Percentiles rank a stretch among this genome's conserved stretches.
These are phyloP conservation scores for Nicotiana otophora DNA, from an alignment of 257 asterid genomes.

Conservation along the genomic window DNA sequence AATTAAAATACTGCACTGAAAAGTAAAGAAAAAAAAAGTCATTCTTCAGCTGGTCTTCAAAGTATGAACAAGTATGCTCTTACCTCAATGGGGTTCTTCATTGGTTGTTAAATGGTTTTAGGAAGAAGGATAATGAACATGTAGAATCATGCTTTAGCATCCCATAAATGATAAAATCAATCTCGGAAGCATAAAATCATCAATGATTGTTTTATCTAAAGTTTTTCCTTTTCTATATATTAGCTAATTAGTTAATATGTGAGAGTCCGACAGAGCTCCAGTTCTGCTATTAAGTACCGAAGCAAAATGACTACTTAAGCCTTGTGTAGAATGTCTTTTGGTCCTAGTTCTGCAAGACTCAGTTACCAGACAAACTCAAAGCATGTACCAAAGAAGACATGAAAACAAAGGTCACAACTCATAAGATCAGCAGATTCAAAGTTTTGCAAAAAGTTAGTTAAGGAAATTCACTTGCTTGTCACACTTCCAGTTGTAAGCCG, in stretches of 20 bases:
- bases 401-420: not conserved
- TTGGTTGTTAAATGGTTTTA: not conserved
- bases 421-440: not conserved
- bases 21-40: not conserved
- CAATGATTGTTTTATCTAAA: not conserved
- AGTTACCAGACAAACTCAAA: not conserved
- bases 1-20: constrained; percentile 9
- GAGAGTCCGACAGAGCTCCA: not conserved
- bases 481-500: not conserved
- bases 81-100: not conserved
- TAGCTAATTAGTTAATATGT: not conserved
- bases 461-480: not conserved
- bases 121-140: not conserved
- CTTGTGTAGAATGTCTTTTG: not conserved
- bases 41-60: not conserved
- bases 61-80: not conserved
- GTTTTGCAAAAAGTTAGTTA: not conserved
- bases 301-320: not conserved
- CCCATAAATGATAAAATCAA: not conserved
- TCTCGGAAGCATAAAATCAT: not conserved
- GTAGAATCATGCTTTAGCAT: not conserved
- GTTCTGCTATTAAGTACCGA: not conserved
- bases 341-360: not conserved
- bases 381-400: not conserved
- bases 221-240: not conserved